Conservation (phyloP, 805 yeast species). For the Suhomyces pyralidae region DNA sequence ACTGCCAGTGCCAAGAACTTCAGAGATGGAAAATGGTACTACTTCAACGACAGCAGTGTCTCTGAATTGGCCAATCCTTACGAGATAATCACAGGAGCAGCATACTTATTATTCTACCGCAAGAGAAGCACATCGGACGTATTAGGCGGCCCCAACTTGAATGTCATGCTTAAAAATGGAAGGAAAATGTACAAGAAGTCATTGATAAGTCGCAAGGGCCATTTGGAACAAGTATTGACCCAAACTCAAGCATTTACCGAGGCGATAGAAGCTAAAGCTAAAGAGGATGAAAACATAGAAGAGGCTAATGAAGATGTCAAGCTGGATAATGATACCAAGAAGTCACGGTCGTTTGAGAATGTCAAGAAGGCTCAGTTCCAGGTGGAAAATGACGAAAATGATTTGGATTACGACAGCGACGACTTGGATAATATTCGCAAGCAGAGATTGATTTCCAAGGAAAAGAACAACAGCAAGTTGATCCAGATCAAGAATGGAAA, state of each 20-base stretch:
- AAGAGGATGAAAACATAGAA: background rate
- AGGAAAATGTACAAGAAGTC: conserved; percentile 21
- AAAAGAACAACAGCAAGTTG: conserved; percentile 19
- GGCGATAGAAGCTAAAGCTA: conserved; percentile 2
- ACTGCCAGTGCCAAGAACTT: conserved; percentile 85
- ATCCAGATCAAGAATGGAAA: conserved; percentile 23
- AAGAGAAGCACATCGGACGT: conserved; percentile 40
- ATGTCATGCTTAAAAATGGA: conserved; percentile 40
- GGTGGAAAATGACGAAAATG: conserved; percentile 10
- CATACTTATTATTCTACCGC: conserved; percentile 82
- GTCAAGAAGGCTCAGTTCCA: conserved; percentile 10
- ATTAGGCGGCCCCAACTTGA: conserved; percentile 50
- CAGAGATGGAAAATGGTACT: conserved; percentile 78
- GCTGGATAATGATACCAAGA: background rate
- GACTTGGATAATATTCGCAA: conserved; percentile 20
- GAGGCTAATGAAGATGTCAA: background rate
- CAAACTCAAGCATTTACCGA: conserved; percentile 13
- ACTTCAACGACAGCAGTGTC: conserved; percentile 84
- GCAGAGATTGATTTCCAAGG: conserved; percentile 24
- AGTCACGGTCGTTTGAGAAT: conserved; percentile 5
- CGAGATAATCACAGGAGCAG: conserved; percentile 68
- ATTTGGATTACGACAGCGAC: conserved; percentile 11
- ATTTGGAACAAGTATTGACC: conserved; percentile 12
- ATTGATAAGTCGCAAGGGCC: conserved; percentile 10
- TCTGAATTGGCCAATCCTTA: conserved; percentile 53